Base-by-base conservation (phyloP, 2,329 filamentous ascomycete species). In the Volutella citrinella region DNA sequence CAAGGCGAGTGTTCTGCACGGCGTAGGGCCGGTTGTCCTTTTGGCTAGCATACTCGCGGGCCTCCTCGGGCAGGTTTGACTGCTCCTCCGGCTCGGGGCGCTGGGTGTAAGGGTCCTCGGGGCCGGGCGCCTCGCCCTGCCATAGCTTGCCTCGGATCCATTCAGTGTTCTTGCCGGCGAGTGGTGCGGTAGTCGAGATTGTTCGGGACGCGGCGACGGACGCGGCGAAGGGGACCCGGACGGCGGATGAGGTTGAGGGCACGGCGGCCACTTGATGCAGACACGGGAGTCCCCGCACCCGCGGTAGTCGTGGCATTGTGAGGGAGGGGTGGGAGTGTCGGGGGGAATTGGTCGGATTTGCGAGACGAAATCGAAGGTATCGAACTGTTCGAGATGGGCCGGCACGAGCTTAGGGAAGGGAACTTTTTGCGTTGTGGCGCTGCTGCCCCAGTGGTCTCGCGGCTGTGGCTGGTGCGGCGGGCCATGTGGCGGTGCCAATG, bases 291-390 rank as follows among this genome's bases (percentile, higher is more conserved):
- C 57, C 54, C 50, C 56, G 52, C 43, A 60, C 46, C 43, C 60
- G 55, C 37, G 63, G 50, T 64, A 69, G 59, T 56, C 67, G 64
- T 38, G 66, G 55, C 65, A 72, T 70, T 46, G 42, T 57, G 42
- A 27, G 26, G 6, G 30, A 30, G 27, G 36, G 22, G 29, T 26
- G 23, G 36, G 20, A 30, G 18, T 15, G 15, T 37, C 30, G 25
- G 15, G 19, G 9, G 20, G 20, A 9, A 9, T 12, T 22, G 9
- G 8, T 22, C 9, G 20, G 20, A 12, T 8, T 22, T 22, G 20
- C 34, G 27, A 29, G 37, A 34, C 36, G 40, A 40, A 43, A 31
- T 38, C 38, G 41, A 39, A 22, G 42, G 24, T 30, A 34, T 38
- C 35, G 21, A 30, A 34, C 36, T 23, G 29, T 51, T n/a, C 36